These are phyloP conservation scores for Oxyria digyna DNA, from an alignment of 148 eudicot genomes.

Conservation along the genomic window DNA sequence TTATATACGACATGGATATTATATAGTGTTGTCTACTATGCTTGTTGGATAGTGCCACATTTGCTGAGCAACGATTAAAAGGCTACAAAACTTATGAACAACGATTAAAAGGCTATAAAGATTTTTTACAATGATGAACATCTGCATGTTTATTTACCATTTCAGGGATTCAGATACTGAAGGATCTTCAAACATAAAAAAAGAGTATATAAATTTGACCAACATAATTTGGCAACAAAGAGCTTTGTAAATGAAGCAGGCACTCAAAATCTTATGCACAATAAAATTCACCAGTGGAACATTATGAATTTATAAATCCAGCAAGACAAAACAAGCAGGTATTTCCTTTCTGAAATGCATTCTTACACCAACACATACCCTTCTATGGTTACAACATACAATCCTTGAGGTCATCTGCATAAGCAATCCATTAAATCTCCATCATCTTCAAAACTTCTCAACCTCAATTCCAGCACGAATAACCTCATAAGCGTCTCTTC, in stretches of 20 bases:
- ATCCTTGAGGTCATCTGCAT: too few relatives aligned
- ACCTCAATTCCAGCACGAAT: constrained; percentile 60
- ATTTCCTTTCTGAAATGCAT: not conserved
- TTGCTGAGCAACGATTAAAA: too few relatives aligned
- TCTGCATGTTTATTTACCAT: too few relatives aligned
- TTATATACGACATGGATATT: too few relatives aligned
- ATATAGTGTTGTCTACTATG: too few relatives aligned
- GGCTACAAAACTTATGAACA: too few relatives aligned
- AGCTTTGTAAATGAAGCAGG: not conserved
- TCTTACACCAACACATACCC: not conserved
- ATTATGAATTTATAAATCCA: not conserved
- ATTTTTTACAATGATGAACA: too few relatives aligned
- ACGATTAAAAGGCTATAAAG: too few relatives aligned
- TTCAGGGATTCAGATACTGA: too few relatives aligned
- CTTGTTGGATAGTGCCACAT: too few relatives aligned
- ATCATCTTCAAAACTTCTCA: constrained; percentile 46
- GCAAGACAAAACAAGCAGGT: not conserved
- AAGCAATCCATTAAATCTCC: not conserved
- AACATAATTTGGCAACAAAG: too few relatives aligned
- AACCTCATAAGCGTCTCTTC: constrained; percentile 75
- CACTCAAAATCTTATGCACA: not conserved
- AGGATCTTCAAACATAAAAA: not conserved
- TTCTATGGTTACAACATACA: not conserved
- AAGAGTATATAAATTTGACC: too few relatives aligned
- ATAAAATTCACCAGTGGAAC: not conserved